Evolutionary conservation across 2,329 filamentous ascomycete genomes (phyloP).

Genomic region (Chaetomium sp.): DNA sequence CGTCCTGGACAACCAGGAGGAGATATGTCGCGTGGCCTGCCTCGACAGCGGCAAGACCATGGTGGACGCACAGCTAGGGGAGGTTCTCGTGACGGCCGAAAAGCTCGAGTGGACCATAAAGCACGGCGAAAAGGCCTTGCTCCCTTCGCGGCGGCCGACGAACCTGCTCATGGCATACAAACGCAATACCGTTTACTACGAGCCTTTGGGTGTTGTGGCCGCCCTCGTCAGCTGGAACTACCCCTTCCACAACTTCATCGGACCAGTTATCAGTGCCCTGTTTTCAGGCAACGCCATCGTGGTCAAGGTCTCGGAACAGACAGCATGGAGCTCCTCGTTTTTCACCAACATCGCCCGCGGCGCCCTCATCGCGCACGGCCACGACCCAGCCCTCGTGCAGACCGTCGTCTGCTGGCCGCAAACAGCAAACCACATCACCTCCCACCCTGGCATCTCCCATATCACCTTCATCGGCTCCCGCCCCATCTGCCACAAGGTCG

Average conservation of each 20-base stretch:
- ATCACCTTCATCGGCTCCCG: slow-evolving; percentile 95
- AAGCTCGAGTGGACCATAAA: slow-evolving; percentile 93
- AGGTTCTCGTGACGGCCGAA: slow-evolving; percentile 91
- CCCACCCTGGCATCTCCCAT: slow-evolving; percentile 80
- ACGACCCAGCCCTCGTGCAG: slow-evolving; percentile 81
- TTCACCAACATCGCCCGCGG: slow-evolving; percentile 77
- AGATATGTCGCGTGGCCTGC: slow-evolving; percentile 82
- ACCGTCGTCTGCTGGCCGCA: slow-evolving; percentile 85
- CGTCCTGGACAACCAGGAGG: slow-evolving; percentile 84
- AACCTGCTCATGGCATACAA: slow-evolving; percentile 97
- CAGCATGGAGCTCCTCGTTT: slow-evolving; percentile 86
- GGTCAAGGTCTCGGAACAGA: slow-evolving; percentile 93
- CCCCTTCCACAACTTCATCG: slow-evolving; percentile 92
- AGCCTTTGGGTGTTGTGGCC: slow-evolving; percentile 89
- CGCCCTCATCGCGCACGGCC: slow-evolving; percentile 79
- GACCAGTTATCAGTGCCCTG: slow-evolving; percentile 84
- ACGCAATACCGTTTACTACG: slow-evolving; percentile 84
- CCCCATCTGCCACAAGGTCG: slow-evolving; percentile 84
- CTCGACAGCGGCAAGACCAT: slow-evolving; percentile 96
- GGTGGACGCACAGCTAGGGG: slow-evolving; percentile 89
- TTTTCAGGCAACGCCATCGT: slow-evolving; percentile 91
- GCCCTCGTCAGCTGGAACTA: slow-evolving; percentile 98
- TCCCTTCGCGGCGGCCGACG: slow-evolving; percentile 72
- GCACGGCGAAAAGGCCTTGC: slow-evolving; percentile 82
- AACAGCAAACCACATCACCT: slow-evolving; percentile 78